Evolutionary conservation across 208 protist species (phyloP).

Genomic region (Naegleria lovaniensis): DNA sequence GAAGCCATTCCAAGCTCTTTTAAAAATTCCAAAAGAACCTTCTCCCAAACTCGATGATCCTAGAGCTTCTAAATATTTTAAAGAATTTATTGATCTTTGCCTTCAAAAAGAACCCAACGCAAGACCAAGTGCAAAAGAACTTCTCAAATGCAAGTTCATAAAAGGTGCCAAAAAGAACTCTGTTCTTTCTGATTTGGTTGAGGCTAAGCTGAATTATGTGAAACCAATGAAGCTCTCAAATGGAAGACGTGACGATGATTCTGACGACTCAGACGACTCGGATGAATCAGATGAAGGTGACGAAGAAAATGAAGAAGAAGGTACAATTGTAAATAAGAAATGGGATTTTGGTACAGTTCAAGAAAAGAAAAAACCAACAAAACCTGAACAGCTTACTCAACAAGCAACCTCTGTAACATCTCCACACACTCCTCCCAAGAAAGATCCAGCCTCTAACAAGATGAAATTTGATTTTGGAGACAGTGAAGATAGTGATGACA

Average conservation of each 20-base stretch:
- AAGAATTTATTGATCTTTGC: constrained; percentile 57
- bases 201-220: background rate
- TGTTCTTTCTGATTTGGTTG: constrained; percentile 7
- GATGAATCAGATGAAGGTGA: background rate
- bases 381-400: background rate
- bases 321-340: background rate
- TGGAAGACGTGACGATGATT: no score
- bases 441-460: background rate
- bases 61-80: constrained; percentile 43
- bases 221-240: background rate
- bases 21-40: constrained; percentile 55
- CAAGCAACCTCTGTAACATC: background rate
- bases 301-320: background rate
- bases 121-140: constrained; percentile 50
- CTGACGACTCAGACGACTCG: background rate
- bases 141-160: constrained; percentile 44
- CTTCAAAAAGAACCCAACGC: constrained; percentile 58
- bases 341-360: constrained; percentile 13
- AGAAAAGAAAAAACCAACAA: background rate
- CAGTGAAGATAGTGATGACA: background rate
- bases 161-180: constrained; percentile 23
- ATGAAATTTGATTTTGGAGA: constrained; percentile 5
- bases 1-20: constrained; percentile 65
- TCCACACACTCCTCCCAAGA: background rate
- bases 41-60: constrained; percentile 52